Conservation (phyloP, 176 grass and related monocot genomes). For the Microstegium vimineum region DNA sequence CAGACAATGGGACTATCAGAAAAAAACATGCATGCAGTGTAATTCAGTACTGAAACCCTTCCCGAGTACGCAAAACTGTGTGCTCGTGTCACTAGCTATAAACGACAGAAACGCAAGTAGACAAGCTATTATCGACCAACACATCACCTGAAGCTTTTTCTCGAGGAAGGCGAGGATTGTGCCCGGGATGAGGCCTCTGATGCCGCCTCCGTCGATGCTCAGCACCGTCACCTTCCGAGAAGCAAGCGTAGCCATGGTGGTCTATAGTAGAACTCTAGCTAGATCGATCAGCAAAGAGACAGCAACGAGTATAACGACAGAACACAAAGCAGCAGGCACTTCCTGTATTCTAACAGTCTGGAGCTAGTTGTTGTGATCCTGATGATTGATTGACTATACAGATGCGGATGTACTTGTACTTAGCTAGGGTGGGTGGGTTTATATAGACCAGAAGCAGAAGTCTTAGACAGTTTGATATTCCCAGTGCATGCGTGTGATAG, state of each 20-base stretch:
- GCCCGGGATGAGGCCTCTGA: constrained; percentile 33
- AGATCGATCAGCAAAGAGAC: background rate
- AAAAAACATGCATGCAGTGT: background rate
- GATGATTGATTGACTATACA: background rate
- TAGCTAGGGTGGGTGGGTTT: background rate
- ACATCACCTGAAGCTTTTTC: constrained; percentile 16
- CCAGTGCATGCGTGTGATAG: background rate
- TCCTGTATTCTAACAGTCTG: background rate
- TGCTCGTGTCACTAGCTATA: background rate
- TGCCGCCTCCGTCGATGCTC: constrained; percentile 31
- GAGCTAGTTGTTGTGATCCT: background rate
- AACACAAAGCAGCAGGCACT: background rate
- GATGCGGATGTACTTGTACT: background rate
- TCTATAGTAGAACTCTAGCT: background rate
- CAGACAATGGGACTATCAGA: too few species aligned
- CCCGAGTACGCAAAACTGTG: background rate
- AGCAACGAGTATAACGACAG: background rate
- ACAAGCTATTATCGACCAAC: too few species aligned
- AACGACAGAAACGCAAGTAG: too few species aligned
- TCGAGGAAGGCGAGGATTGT: constrained; percentile 33
- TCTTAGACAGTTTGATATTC: background rate
- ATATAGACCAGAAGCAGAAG: background rate
- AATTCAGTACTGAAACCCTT: background rate
- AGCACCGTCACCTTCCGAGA: background rate
- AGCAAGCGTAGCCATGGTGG: background rate